Evolutionary conservation across 495 filamentous ascomycete species (phyloP).

Genomic region (Neurospora hispaniola): DNA sequence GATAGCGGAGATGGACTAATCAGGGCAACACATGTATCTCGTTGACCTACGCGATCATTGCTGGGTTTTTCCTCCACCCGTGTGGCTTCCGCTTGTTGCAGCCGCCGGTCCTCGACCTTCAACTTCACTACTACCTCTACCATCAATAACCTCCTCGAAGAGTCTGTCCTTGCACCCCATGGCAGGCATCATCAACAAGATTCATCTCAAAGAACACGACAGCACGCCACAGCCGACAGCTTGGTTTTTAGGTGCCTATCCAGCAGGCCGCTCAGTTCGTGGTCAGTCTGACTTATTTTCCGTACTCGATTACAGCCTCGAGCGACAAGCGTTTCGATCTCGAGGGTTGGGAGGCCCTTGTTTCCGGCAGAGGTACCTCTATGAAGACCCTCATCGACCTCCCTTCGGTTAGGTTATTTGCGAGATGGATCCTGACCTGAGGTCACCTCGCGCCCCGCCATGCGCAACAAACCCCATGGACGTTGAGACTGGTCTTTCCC

Average conservation of each 20-base stretch:
- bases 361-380: no score
- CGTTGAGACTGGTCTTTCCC: background rate
- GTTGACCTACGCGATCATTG: no score
- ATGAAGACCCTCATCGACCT: slow-evolving; percentile 97
- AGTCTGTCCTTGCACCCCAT: no score
- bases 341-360: slow-evolving; percentile 89
- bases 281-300: background rate
- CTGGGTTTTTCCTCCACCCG: no score
- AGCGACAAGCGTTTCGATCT: slow-evolving; percentile 94
- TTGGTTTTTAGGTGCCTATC: background rate
- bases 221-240: slow-evolving; percentile 25
- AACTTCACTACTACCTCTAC: no score
- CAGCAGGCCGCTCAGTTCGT: slow-evolving; percentile 2
- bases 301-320: background rate
- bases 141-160: no score
- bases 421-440: background rate
- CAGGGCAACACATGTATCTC: no score
- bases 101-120: no score
- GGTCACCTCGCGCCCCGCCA: background rate
- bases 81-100: no score
- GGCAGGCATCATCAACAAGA: no score
- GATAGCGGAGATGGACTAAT: no score
- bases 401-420: background rate
- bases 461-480: background rate
- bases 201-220: no score